Conservation (phyloP, 495 filamentous ascomycete species). For the Penicillium manginii region DNA sequence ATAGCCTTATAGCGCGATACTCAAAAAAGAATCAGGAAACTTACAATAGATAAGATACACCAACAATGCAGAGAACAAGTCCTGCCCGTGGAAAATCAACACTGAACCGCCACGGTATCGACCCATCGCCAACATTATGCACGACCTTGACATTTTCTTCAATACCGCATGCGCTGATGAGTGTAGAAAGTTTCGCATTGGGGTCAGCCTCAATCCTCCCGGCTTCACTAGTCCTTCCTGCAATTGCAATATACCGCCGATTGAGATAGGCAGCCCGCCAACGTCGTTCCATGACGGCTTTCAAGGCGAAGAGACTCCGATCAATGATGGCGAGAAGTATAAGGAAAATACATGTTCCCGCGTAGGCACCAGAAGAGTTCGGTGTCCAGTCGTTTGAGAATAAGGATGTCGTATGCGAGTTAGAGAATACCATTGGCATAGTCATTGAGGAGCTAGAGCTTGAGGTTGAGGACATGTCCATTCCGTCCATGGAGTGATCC, state of each 20-base stretch:
- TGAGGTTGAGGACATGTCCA: conserved; percentile 12
- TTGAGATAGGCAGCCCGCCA: conserved; percentile 68
- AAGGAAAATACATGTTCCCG: conserved; percentile 85
- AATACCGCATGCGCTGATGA: conserved; percentile 68
- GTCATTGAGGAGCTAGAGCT: conserved; percentile 19
- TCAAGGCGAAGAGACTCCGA: conserved; percentile 70
- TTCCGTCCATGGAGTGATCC: conserved; percentile 7
- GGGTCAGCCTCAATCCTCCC: conserved; percentile 56
- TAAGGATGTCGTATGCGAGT: conserved; percentile 65
- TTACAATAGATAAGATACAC: conserved; percentile 87
- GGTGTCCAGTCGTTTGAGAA: conserved; percentile 79
- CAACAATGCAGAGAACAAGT: conserved; percentile 69
- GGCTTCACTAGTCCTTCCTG: conserved; percentile 61
- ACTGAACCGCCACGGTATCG: conserved; percentile 72
- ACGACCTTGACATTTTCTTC: conserved; percentile 77
- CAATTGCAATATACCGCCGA: conserved; percentile 75
- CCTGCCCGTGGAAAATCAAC: conserved; percentile 76
- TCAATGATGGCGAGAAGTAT: conserved; percentile 70
- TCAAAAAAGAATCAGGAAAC: conserved; percentile 24
- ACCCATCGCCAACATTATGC: conserved; percentile 45
- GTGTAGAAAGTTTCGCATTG: conserved; percentile 59
- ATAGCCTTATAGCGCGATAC: no score
- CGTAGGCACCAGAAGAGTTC: conserved; percentile 66
- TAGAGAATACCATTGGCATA: conserved; percentile 57
- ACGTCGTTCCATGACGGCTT: conserved; percentile 56